These are phyloP conservation scores for Nemania bipapillata DNA, from an alignment of 2,329 filamentous ascomycete genomes.

Conservation along the genomic window DNA sequence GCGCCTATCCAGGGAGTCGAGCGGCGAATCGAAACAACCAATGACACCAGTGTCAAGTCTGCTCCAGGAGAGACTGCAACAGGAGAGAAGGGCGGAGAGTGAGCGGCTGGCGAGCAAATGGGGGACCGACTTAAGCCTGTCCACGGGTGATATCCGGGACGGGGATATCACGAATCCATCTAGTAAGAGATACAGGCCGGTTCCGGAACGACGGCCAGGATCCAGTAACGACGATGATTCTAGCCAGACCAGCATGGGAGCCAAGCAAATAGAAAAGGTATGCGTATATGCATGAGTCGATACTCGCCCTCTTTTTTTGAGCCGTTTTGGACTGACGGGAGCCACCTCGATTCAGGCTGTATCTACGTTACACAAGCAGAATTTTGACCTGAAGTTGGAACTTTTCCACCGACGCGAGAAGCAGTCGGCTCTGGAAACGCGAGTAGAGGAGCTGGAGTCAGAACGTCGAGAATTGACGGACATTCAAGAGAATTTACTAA, in stretches of 20 bases:
- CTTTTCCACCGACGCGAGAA: conserved; percentile 75
- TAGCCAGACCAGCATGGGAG: conserved; percentile 67
- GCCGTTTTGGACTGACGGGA: conserved; percentile 26
- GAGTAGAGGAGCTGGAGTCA: conserved; percentile 65
- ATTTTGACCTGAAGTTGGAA: conserved; percentile 80
- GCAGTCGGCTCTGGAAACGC: conserved; percentile 68
- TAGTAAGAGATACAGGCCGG: conserved; percentile 47
- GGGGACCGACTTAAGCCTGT: conserved; percentile 54
- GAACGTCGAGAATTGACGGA: conserved; percentile 66
- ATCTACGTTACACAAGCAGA: conserved; percentile 77
- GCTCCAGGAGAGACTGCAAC: conserved; percentile 66
- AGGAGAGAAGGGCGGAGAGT: conserved; percentile 62
- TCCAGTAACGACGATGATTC: conserved; percentile 58
- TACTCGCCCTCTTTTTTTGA: not conserved
- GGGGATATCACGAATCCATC: conserved; percentile 55
- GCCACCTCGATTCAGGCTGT: conserved; percentile 64
- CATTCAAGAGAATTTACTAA: conserved; percentile 67
- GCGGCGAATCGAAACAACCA: conserved; percentile 56
- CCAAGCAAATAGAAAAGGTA: conserved; percentile 76
- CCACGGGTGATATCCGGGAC: conserved; percentile 54
- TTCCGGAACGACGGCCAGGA: conserved; percentile 56
- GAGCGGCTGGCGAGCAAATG: conserved; percentile 56
- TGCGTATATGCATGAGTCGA: conserved; percentile 32
- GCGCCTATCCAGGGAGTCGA: conserved; percentile 57
- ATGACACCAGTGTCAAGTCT: conserved; percentile 60